Evolutionary conservation across 2,329 filamentous ascomycete species (phyloP), one percentile per base, ranked within the genome.

Genomic region (Hirsutella rhossiliensis): DNA sequence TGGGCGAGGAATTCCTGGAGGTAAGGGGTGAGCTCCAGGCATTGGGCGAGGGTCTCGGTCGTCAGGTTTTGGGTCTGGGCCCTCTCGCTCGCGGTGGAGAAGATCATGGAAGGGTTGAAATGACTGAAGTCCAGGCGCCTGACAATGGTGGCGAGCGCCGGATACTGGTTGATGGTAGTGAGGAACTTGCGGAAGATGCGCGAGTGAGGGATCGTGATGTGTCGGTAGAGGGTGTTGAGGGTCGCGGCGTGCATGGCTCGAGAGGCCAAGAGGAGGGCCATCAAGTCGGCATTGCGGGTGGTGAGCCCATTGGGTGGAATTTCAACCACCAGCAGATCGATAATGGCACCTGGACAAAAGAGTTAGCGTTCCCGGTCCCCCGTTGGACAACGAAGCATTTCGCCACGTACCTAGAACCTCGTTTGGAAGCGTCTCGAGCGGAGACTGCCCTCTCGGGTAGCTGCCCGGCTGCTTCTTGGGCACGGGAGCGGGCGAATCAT

Each of bases 151-250:
- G 85, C 86, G 43, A 89, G 69, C 9, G 78, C 69, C 2, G 78
- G 76, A 58, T 88, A 80, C 46, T 75, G 66, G 39, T 69, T 67
- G 50, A 90, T 70, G 55, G 86, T 84, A 46, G 72, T 69, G 41
- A 88, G 73, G 53, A 88, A 87, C 63, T 90, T 90, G 57, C 80
- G 80, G 65, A 89, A 92, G 59, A 88, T 87, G 47, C 80, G 72
- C 23, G 86, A 90, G 68, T 89, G 85, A 6, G 86, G 85, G 52
- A 90, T 83, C 38, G 84, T 87, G 60, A 90, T 84, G 59, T 85
- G 79, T 51, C 78, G 75, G 66, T 90, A 90, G 41, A 92, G 73
- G 7, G 84, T 84, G 52, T 77, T 75, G 30, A 89, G 67, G 4
- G 85, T 89, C 18, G 81, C 81, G 23, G 75, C 74, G 57, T 90